Evolutionary conservation across 495 filamentous ascomycete genomes (phyloP).

Genomic region (Xylaria telfairii): DNA sequence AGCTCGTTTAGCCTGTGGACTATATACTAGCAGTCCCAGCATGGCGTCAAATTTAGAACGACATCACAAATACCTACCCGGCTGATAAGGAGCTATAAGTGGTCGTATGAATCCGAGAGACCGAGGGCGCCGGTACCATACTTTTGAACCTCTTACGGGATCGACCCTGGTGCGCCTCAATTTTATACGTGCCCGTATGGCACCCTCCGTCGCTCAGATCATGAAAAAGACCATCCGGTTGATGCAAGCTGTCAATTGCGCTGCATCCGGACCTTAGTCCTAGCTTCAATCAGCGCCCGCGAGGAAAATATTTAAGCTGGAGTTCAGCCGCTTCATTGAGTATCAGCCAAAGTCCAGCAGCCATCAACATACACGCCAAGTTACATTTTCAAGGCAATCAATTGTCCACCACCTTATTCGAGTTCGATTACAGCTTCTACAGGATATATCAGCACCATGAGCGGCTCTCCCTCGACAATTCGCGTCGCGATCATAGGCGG

Average conservation of each 20-base stretch:
- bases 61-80: slow-evolving; percentile 20
- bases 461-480: slow-evolving; percentile 32
- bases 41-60: slow-evolving; percentile 14
- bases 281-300: not conserved
- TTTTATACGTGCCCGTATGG: not conserved
- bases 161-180: not conserved
- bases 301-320: slow-evolving; percentile 16
- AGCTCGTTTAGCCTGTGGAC: not conserved
- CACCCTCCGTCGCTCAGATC: not conserved
- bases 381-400: not conserved
- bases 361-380: not conserved
- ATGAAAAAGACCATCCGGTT: slow-evolving; percentile 12
- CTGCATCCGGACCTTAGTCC: not conserved
- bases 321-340: not conserved
- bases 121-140: not conserved
- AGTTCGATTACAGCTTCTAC: not conserved
- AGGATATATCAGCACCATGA: slow-evolving; percentile 25
- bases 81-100: slow-evolving; percentile 10
- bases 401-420: not conserved
- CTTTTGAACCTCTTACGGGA: not conserved
- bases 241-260: not conserved
- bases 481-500: slow-evolving; percentile 47
- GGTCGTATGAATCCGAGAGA: slow-evolving; percentile 6
- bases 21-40: not conserved
- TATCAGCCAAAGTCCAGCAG: not conserved